A percentile compares a stretch with the other conserved stretches of the same genome.
Evolutionary conservation across 2,329 filamentous ascomycete species (phyloP).

Genomic region (Monilinia aucupariae): DNA sequence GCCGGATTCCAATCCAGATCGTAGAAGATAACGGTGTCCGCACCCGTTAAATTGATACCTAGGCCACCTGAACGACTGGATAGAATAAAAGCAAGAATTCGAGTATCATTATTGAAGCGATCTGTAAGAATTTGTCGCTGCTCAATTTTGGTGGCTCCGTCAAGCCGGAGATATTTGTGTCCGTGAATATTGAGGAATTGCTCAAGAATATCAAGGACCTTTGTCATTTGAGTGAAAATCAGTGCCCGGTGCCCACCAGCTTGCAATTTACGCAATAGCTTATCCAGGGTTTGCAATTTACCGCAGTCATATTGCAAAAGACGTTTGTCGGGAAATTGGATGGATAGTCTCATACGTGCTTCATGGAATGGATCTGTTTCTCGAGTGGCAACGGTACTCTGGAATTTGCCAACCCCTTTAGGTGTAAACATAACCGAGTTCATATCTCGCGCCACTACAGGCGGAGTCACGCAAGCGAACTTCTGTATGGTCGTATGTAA

Average conservation of each 20-base stretch:
- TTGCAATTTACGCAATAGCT: constrained; percentile 79
- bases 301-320: constrained; percentile 97
- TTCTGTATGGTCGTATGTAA: constrained; percentile 74
- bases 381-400: constrained; percentile 51
- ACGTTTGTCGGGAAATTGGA: constrained; percentile 93
- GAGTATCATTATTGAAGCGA: constrained; percentile 89
- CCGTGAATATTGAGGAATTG: constrained; percentile 97
- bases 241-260: constrained; percentile 86
- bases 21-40: constrained; percentile 97
- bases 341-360: constrained; percentile 83
- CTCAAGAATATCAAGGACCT: constrained; percentile 93
- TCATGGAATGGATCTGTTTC: constrained; percentile 84
- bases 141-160: constrained; percentile 94
- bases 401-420: constrained; percentile 52
- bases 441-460: constrained; percentile 76
- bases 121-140: constrained; percentile 93
- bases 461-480: constrained; percentile 88
- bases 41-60: constrained; percentile 93
- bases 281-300: constrained; percentile 86
- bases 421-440: constrained; percentile 61
- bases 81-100: constrained; percentile 91
- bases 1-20: constrained; percentile 99
- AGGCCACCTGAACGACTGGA: constrained; percentile 91
- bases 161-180: constrained; percentile 90
- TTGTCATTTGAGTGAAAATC: constrained; percentile 99